Conservation (phyloP, 1,284 basidiomycete genomes). For the Trichosporon ovoides region DNA sequence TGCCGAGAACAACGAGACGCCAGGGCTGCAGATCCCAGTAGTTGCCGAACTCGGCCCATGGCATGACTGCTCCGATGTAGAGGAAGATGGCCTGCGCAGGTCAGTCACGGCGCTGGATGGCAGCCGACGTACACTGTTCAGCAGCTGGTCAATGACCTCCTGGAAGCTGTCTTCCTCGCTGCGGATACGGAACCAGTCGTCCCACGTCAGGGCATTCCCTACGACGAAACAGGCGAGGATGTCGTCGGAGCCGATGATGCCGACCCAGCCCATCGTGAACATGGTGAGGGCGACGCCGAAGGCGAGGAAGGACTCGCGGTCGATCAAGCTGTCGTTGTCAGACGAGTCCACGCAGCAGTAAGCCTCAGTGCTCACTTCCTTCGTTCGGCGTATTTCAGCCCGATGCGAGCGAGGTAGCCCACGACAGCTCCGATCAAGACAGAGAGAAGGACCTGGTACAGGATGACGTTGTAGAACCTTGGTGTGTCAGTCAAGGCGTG, state of each 20-base stretch:
- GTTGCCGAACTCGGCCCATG: constrained; percentile 53
- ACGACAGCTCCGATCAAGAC: constrained; percentile 70
- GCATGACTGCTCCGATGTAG: constrained; percentile 88
- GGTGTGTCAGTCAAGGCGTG: background rate
- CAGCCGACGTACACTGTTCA: constrained; percentile 44
- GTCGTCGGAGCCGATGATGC: constrained; percentile 84
- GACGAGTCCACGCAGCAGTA: constrained; percentile 61
- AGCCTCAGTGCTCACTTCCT: constrained; percentile 23
- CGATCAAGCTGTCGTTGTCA: constrained; percentile 31
- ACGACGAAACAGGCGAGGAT: constrained; percentile 56
- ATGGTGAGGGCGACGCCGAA: constrained; percentile 49
- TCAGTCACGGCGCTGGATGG: no score
- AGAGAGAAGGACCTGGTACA: constrained; percentile 60
- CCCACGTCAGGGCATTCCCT: constrained; percentile 47
- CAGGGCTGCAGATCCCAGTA: constrained; percentile 62
- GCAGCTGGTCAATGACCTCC: constrained; percentile 55
- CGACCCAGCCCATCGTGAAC: constrained; percentile 74
- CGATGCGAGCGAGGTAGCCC: constrained; percentile 56
- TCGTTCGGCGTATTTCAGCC: constrained; percentile 34
- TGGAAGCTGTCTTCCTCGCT: constrained; percentile 55
- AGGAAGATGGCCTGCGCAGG: constrained; percentile 57
- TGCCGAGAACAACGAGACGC: constrained; percentile 73
- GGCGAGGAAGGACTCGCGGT: constrained; percentile 47
- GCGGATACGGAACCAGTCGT: constrained; percentile 51
- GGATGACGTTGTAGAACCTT: constrained; percentile 45